phyloP scores from a whole-genome alignment of 176 grass and related monocot genomes.

The Triticum monococcum region DNA sequence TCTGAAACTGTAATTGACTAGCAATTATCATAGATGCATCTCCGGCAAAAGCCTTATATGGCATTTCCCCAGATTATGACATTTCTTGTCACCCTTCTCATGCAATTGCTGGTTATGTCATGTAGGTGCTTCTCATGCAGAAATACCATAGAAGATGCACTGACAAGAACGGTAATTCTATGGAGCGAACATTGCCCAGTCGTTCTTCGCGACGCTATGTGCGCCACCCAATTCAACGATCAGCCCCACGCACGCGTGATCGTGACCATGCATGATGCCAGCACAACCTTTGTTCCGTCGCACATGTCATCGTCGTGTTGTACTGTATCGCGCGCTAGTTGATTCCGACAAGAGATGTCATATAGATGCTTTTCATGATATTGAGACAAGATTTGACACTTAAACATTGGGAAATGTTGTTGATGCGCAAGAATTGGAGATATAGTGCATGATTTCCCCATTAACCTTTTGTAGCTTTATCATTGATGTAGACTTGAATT shows the following conservation, averaged over 20 bases:
- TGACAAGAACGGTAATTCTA: neutral
- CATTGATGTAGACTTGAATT: neutral
- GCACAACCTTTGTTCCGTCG: too few relatives aligned
- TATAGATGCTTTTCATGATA: slow-evolving; percentile 19
- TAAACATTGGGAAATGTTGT: neutral
- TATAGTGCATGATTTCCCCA: neutral
- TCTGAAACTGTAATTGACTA: neutral
- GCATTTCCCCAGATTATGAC: neutral
- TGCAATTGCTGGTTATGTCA: neutral
- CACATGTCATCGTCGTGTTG: too few relatives aligned
- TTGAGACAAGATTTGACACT: neutral
- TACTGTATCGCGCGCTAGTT: too few relatives aligned
- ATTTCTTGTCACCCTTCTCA: neutral
- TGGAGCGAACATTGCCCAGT: too few relatives aligned
- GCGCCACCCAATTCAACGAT: too few relatives aligned
- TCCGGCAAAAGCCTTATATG: neutral
- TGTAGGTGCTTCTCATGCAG: neutral
- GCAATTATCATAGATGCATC: slow-evolving; percentile 11
- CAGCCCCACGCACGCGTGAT: too few relatives aligned
- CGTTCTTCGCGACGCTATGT: too few relatives aligned
- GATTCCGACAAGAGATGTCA: neutral
- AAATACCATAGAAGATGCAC: neutral
- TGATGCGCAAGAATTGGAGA: slow-evolving; percentile 12
- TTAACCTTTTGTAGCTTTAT: slow-evolving; percentile 1
- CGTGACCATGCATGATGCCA: too few relatives aligned